These are phyloP conservation scores for Fusarium phyllophilum DNA, from an alignment of 2,329 filamentous ascomycete species.

Conservation along the genomic window DNA sequence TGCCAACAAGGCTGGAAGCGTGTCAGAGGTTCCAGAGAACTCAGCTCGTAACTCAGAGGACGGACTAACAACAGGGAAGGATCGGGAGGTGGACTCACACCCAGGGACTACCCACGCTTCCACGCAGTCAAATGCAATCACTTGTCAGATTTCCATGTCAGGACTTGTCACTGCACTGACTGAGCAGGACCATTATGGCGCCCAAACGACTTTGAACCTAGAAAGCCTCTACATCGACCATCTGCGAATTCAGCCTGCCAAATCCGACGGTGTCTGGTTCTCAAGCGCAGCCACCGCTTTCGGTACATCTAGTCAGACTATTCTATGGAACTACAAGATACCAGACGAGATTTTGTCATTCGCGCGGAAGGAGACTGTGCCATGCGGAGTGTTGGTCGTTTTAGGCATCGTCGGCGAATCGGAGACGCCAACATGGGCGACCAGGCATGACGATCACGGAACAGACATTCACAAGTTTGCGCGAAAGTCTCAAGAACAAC, in stretches of 20 bases:
- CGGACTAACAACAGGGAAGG: not conserved
- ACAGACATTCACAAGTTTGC: constrained; percentile 48
- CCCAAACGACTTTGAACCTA: constrained; percentile 36
- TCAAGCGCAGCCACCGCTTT: constrained; percentile 66
- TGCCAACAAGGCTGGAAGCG: not conserved
- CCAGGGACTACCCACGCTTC: constrained; percentile 42
- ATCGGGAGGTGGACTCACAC: constrained; percentile 41
- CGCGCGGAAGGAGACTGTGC: constrained; percentile 62
- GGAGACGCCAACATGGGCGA: constrained; percentile 66
- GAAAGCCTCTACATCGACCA: constrained; percentile 60
- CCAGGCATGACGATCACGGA: constrained; percentile 51
- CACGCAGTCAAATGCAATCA: constrained; percentile 49
- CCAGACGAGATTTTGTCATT: constrained; percentile 63
- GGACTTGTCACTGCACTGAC: constrained; percentile 59
- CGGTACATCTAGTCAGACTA: constrained; percentile 62
- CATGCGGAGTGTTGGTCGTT: constrained; percentile 68
- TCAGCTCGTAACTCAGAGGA: constrained; percentile 1
- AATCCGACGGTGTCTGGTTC: constrained; percentile 63
- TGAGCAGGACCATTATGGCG: constrained; percentile 47
- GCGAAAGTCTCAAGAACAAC: constrained; percentile 53
- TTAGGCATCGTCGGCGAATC: constrained; percentile 60
- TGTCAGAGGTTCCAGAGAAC: not conserved
- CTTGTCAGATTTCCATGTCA: constrained; percentile 60
- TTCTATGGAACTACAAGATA: constrained; percentile 70
- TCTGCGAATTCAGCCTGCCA: constrained; percentile 50